Conservation (phyloP, 257 asterid genomes). For the Eustoma russellianum region DNA sequence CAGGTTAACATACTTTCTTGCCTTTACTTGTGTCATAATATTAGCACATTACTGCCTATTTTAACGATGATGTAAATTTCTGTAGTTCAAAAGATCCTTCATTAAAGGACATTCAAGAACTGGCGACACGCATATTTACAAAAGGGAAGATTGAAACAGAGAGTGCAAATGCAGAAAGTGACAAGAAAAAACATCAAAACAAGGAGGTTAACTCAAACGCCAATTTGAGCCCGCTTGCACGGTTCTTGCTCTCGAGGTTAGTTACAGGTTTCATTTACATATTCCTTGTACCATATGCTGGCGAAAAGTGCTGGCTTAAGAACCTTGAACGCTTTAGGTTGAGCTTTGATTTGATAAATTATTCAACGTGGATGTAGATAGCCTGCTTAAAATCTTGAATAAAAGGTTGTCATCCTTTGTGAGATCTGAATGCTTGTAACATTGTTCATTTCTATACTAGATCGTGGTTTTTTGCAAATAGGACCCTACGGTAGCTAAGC, state of each 20-base stretch:
- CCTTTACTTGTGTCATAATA: not conserved
- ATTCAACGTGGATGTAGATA: no score
- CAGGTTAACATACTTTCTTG: constrained; percentile 34
- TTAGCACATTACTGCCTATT: not conserved
- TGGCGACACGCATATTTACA: constrained; percentile 50
- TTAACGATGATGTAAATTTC: constrained; percentile 14
- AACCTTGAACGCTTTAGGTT: no score
- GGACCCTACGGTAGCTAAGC: no score
- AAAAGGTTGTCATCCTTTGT: no score
- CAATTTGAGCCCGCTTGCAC: constrained; percentile 93
- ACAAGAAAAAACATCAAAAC: constrained; percentile 59
- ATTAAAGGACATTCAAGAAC: constrained; percentile 76
- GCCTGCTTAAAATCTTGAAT: no score
- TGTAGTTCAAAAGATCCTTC: constrained; percentile 79
- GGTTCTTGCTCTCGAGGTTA: constrained; percentile 97
- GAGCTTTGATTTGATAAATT: no score
- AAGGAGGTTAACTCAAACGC: constrained; percentile 65
- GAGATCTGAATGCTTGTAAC: no score
- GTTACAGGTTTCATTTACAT: constrained; percentile 10
- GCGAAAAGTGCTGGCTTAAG: no score
- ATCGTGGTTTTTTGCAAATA: no score
- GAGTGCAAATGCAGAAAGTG: constrained; percentile 40
- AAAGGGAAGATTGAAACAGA: constrained; percentile 54
- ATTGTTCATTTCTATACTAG: no score
- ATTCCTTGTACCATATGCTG: no score